Conservation (phyloP, 768 basidiomycete species). For the Rhodotorula graminis region DNA sequence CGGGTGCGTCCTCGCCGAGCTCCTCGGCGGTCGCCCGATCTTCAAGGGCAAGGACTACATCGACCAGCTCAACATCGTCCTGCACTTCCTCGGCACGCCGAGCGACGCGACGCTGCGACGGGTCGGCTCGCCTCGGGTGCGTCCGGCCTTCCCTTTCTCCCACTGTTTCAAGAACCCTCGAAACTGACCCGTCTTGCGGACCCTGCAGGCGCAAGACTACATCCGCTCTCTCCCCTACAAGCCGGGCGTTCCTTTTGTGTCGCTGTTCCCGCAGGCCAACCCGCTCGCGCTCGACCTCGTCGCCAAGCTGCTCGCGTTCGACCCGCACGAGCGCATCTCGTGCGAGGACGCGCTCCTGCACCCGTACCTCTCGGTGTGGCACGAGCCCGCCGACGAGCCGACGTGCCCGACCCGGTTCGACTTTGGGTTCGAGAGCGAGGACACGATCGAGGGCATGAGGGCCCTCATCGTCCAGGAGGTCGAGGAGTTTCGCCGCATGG, state of each 20-base stretch:
- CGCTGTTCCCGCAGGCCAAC: slow-evolving; percentile 88
- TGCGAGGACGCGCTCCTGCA: slow-evolving; percentile 94
- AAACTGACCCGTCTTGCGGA: no score
- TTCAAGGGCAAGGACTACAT: slow-evolving; percentile 95
- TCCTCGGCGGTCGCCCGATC: slow-evolving; percentile 51
- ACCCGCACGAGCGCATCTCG: slow-evolving; percentile 91
- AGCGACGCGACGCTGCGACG: slow-evolving; percentile 92
- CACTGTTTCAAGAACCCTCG: no score
- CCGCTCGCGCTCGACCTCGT: slow-evolving; percentile 90
- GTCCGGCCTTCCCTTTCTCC: no score
- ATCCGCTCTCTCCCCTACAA: slow-evolving; percentile 97
- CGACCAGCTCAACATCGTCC: slow-evolving; percentile 86
- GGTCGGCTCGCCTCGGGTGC: slow-evolving; percentile 86
- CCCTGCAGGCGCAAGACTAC: slow-evolving; percentile 81
- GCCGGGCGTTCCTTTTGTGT: slow-evolving; percentile 84
- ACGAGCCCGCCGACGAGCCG: slow-evolving; percentile 60
- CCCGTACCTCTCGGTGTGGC: slow-evolving; percentile 87
- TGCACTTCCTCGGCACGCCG: slow-evolving; percentile 96
- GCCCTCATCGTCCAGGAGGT: slow-evolving; percentile 90
- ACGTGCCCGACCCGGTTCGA: slow-evolving; percentile 63
- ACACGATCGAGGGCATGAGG: slow-evolving; percentile 96
- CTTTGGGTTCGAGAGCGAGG: slow-evolving; percentile 94
- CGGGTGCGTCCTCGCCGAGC: slow-evolving; percentile 53
- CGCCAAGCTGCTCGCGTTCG: slow-evolving; percentile 85
- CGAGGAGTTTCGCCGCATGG: slow-evolving; percentile 77